Conservation (phyloP, 208 protist genomes). For the Spongospora subterranea region DNA sequence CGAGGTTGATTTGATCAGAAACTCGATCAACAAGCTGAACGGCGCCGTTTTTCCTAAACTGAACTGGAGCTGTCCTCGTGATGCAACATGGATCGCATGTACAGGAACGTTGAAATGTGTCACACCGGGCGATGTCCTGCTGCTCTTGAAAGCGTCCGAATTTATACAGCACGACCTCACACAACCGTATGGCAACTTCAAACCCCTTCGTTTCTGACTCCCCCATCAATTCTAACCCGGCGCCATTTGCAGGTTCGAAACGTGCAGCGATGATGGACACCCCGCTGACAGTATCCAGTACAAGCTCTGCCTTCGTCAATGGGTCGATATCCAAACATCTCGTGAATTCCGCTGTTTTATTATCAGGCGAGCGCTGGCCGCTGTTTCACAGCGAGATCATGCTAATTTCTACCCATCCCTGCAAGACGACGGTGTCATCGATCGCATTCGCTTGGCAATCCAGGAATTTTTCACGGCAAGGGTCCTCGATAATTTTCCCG, state of each 20-base stretch:
- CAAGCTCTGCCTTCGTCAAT: constrained; percentile 30
- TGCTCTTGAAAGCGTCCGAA: constrained; percentile 49
- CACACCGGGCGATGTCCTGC: constrained; percentile 28
- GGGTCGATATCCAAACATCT: neutral
- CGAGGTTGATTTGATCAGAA: neutral
- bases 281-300: neutral
- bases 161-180: constrained; percentile 45
- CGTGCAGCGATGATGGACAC: constrained; percentile 2
- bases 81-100: constrained; percentile 41
- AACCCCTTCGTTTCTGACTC: neutral
- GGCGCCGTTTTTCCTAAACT: constrained; percentile 24
- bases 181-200: neutral
- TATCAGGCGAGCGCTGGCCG: neutral
- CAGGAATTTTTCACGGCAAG: neutral
- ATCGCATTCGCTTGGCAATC: neutral
- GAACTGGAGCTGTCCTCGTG: constrained; percentile 15
- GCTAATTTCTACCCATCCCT: constrained; percentile 4
- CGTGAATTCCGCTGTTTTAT: constrained; percentile 52
- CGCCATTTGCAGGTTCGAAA: constrained; percentile 28
- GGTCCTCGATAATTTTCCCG: constrained; percentile 24
- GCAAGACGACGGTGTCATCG: neutral
- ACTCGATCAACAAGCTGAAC: constrained; percentile 1
- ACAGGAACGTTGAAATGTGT: constrained; percentile 30
- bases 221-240: neutral
- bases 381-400: constrained; percentile 18